Conservation (phyloP, 305 asterid species). For the Vinca major region DNA sequence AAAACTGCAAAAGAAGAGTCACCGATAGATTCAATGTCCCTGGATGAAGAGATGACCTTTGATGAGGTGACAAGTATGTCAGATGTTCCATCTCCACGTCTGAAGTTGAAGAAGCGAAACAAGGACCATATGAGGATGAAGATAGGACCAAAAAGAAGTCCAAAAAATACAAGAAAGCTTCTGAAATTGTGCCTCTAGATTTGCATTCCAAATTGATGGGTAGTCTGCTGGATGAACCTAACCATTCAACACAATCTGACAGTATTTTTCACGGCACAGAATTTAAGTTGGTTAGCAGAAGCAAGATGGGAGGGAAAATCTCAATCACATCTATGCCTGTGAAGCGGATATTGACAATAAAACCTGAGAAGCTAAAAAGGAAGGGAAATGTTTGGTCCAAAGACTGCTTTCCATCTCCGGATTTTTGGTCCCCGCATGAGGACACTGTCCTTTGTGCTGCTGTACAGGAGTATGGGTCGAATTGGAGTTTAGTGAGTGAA, state of each 20-base stretch:
- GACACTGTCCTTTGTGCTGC: constrained; percentile 79
- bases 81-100: constrained; percentile 51
- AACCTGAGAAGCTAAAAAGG: constrained; percentile 70
- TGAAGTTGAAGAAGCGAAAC: constrained; percentile 50
- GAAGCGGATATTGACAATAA: constrained; percentile 60
- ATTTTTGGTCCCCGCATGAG: constrained; percentile 76
- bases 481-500: constrained; percentile 87
- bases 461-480: constrained; percentile 84
- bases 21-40: constrained; percentile 47
- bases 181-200: constrained; percentile 34
- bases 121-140: constrained; percentile 46
- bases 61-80: constrained; percentile 58
- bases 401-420: constrained; percentile 69
- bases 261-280: constrained; percentile 45
- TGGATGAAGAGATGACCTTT: constrained; percentile 49
- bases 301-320: constrained; percentile 60
- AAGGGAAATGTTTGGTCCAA: constrained; percentile 59
- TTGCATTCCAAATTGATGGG: constrained; percentile 29
- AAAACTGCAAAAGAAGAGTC: constrained; percentile 49
- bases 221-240: constrained; percentile 47
- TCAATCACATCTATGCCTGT: constrained; percentile 53
- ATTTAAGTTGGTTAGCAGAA: constrained; percentile 45
- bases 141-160: constrained; percentile 54
- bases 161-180: constrained; percentile 44
- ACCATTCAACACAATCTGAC: constrained; percentile 38